Evolutionary conservation across 2,329 filamentous ascomycete genomes (phyloP).

Genomic region (Colletotrichum sp.): DNA sequence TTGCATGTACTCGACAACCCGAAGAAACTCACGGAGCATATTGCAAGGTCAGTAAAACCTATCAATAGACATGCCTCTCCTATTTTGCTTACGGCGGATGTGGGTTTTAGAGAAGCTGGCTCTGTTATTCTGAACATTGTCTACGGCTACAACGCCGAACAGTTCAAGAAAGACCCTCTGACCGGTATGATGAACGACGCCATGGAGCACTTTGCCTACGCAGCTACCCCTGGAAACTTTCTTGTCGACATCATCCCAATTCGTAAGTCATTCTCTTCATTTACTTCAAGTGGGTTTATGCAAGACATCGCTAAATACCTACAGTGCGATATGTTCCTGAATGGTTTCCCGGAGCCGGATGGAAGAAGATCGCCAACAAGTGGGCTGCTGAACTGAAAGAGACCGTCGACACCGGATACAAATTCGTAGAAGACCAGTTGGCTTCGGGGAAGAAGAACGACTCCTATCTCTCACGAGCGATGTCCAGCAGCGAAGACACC

Average conservation of each 20-base stretch:
- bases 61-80: background rate
- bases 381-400: background rate
- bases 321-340: slow-evolving; percentile 28
- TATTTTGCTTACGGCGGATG: fast-evolving
- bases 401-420: slow-evolving; percentile 4
- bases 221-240: background rate
- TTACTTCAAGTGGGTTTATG: fast-evolving
- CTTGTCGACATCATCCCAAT: slow-evolving; percentile 17
- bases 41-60: slow-evolving; percentile 39
- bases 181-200: background rate
- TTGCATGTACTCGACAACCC: slow-evolving; percentile 44
- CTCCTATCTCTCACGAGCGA: background rate
- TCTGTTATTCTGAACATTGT: background rate
- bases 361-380: slow-evolving; percentile 10
- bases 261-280: background rate
- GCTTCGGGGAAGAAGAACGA: background rate
- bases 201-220: background rate
- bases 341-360: slow-evolving; percentile 21
- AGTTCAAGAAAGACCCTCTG: background rate
- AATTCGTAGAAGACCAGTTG: slow-evolving; percentile 26
- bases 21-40: slow-evolving; percentile 41
- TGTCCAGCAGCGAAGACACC: background rate
- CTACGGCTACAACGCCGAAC: background rate
- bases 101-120: background rate
- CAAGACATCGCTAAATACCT: background rate